These are phyloP conservation scores for Eucalyptus tenuipes DNA, from an alignment of 345 rosid species.

Conservation along the genomic window DNA sequence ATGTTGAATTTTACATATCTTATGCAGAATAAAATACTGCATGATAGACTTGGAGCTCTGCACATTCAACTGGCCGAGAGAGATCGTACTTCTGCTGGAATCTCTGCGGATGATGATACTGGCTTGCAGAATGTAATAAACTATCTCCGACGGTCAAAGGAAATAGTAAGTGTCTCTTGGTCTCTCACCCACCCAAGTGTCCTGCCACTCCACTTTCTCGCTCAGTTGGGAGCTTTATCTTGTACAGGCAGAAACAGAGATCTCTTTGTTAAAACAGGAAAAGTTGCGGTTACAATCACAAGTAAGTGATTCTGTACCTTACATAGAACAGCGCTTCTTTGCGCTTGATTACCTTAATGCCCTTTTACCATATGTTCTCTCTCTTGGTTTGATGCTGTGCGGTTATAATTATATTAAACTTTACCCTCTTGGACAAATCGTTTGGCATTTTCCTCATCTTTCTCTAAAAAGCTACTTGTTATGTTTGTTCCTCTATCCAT, in stretches of 20 bases:
- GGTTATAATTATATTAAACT: neutral
- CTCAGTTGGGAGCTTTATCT: neutral
- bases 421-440: neutral
- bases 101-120: constrained; percentile 33
- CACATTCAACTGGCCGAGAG: constrained; percentile 75
- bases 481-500: neutral
- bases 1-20: neutral
- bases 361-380: neutral
- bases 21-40: constrained; percentile 42
- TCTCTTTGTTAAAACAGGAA: constrained; percentile 83
- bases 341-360: neutral
- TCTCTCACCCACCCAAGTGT: neutral
- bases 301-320: constrained; percentile 23
- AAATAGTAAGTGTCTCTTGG: constrained; percentile 44
- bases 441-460: neutral
- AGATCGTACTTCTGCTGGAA: constrained; percentile 41
- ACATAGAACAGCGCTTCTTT: neutral
- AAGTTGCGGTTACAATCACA: constrained; percentile 81
- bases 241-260: constrained; percentile 88
- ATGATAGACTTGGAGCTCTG: constrained; percentile 71
- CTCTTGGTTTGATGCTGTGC: neutral
- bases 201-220: neutral
- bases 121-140: constrained; percentile 77
- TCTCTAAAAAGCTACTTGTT: neutral
- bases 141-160: constrained; percentile 78